Conservation (phyloP, 768 basidiomycete species). For the Phlebiopsis flavidoalba region DNA sequence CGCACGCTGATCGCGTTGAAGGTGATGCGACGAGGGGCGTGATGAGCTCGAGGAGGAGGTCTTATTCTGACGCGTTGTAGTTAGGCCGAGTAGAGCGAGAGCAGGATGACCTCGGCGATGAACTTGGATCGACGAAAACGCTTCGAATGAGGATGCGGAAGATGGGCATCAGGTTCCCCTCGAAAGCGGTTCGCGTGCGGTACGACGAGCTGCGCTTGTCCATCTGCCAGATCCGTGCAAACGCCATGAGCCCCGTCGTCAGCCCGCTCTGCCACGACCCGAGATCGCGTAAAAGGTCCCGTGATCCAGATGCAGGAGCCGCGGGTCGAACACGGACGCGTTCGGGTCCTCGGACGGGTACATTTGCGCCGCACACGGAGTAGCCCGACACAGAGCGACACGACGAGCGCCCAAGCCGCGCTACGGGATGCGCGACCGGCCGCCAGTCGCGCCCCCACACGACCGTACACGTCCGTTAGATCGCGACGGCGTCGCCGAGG, state of each 20-base stretch:
- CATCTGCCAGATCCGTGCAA: conserved; percentile 13
- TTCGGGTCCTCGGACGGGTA: conserved; percentile 9
- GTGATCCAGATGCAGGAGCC: conserved; percentile 12
- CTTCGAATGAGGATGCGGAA: conserved; percentile 14
- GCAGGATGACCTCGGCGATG: conserved; percentile 9
- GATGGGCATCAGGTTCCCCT: conserved; percentile 14
- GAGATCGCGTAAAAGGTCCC: conserved; percentile 15
- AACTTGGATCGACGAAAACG: conserved; percentile 6
- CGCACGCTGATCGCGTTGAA: conserved; percentile 16
- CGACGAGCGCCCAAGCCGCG: conserved; percentile 7
- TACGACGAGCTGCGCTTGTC: conserved; percentile 7
- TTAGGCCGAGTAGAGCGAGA: conserved; percentile 12
- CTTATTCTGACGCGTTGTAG: conserved; percentile 16
- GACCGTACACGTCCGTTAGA: conserved; percentile 14
- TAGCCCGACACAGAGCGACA: conserved; percentile 14
- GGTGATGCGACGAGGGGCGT: conserved; percentile 15
- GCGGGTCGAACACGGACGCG: conserved; percentile 13
- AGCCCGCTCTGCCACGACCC: conserved; percentile 14
- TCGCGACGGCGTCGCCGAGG: conserved; percentile 14
- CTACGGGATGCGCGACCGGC: conserved; percentile 5
- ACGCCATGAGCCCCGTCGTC: conserved; percentile 15
- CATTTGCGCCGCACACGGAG: conserved; percentile 11
- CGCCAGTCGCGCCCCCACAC: conserved; percentile 15
- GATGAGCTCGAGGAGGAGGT: conserved; percentile 12
- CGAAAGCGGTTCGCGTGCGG: conserved; percentile 7